phyloP scores from a whole-genome alignment of 768 basidiomycete genomes.

The Tephrocybe rancida region DNA sequence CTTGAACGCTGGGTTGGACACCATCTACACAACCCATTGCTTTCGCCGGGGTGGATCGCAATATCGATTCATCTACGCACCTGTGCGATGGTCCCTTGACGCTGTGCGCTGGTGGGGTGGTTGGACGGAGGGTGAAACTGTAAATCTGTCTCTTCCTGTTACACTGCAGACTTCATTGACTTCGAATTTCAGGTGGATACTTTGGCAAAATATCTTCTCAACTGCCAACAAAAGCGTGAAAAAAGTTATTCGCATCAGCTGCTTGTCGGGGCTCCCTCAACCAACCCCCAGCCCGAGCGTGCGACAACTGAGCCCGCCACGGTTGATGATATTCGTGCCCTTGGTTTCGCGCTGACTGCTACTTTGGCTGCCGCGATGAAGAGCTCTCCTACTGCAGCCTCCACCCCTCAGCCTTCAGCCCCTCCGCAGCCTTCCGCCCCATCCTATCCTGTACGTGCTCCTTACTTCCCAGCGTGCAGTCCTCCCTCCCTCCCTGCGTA shows the following conservation, averaged over 20 bases:
- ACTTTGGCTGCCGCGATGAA: neutral
- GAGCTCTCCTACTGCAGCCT: neutral
- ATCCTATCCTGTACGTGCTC: too few species aligned
- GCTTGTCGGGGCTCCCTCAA: neutral
- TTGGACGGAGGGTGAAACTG: slow-evolving; percentile 31
- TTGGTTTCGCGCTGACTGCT: neutral
- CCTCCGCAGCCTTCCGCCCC: neutral
- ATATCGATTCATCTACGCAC: slow-evolving; percentile 37
- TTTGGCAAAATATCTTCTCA: slow-evolving; percentile 28
- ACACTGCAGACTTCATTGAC: too few species aligned
- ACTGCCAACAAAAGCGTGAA: slow-evolving; percentile 27
- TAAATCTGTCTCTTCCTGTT: slow-evolving; percentile 2
- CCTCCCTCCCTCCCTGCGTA: too few species aligned
- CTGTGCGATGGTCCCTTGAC: slow-evolving; percentile 29
- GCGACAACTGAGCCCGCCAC: neutral
- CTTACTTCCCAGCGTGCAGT: too few species aligned
- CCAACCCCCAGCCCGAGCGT: too few species aligned
- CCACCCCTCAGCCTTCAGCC: too few species aligned
- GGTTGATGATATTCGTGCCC: neutral
- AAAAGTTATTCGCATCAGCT: slow-evolving; percentile 21
- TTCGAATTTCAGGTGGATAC: slow-evolving; percentile 20
- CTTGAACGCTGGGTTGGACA: slow-evolving; percentile 18
- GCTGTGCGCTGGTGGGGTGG: slow-evolving; percentile 37
- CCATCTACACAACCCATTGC: slow-evolving; percentile 30
- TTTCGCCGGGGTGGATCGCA: slow-evolving; percentile 35